Percentiles rank a stretch among this genome's conserved stretches.
Conservation (phyloP, 306 rosid genomes). For the Cucurbita maxima region DNA sequence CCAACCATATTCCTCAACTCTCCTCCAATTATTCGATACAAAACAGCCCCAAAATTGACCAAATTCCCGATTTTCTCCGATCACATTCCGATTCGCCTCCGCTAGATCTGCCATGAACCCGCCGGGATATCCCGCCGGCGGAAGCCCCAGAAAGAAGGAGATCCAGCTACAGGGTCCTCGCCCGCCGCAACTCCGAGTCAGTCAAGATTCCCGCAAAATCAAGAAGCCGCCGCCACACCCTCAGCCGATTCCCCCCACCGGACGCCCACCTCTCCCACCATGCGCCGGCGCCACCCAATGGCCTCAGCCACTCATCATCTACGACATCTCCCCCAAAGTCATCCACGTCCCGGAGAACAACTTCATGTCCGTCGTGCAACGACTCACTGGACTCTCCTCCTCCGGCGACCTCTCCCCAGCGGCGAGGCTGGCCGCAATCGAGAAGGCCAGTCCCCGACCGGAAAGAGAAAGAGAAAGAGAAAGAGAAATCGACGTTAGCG, state of each 20-base stretch:
- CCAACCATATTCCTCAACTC: neutral
- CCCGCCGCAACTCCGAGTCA: slow-evolving; percentile 65
- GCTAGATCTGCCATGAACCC: slow-evolving; percentile 24
- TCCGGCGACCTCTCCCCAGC: slow-evolving; percentile 70
- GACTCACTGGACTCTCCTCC: slow-evolving; percentile 67
- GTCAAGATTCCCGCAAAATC: slow-evolving; percentile 60
- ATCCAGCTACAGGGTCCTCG: slow-evolving; percentile 68
- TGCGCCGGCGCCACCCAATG: slow-evolving; percentile 4
- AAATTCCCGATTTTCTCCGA: neutral
- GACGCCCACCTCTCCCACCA: neutral
- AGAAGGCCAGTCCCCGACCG: slow-evolving; percentile 54
- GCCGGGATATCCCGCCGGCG: slow-evolving; percentile 21
- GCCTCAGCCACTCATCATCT: slow-evolving; percentile 55
- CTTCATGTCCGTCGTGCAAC: slow-evolving; percentile 83
- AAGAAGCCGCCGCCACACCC: slow-evolving; percentile 56
- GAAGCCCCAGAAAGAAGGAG: slow-evolving; percentile 25
- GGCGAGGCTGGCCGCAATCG: slow-evolving; percentile 75
- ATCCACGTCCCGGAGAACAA: slow-evolving; percentile 41
- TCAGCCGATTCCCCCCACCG: slow-evolving; percentile 12
- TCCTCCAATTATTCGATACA: neutral
- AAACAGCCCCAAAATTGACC: neutral
- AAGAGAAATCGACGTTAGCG: slow-evolving; percentile 13
- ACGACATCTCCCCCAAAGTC: slow-evolving; percentile 77
- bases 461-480: slow-evolving; percentile 21
- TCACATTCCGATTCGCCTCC: neutral